Evolutionary conservation across 1,284 basidiomycete genomes (phyloP), one percentile per base, ranked within the genome.

Genomic region (Pseudozyma hubeiensis): DNA sequence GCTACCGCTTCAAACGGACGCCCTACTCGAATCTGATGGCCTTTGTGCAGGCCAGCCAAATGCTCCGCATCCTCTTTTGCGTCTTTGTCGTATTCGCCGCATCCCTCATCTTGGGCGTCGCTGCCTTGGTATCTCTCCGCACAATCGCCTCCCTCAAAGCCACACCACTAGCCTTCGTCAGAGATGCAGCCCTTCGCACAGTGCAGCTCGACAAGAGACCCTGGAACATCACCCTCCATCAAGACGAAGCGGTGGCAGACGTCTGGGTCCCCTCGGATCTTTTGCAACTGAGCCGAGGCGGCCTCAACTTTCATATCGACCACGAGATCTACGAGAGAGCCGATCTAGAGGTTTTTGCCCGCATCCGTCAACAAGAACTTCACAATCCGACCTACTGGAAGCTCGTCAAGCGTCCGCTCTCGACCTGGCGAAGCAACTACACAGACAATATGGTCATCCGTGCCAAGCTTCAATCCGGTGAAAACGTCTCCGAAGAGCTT

Each of bases 31-130:
- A 53, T n/a, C 54, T 74, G 19, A 44, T 61, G 19, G 71, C 71
- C 16, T 74, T 68, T 30, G 53, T 63, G 2, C 71, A 69, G 41
- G 57, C 61, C 24, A 74, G 65, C 43, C 65, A 74, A 40, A 55
- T 61, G 46, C 58, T 74, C 5, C 60, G 64, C n/a, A 41, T 74
- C 19, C 58, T 74, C 41, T 55, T 55, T 24, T 61, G 53, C 49
- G 63, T 65, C 40, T 24, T 65, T 2, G 43, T 54, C 52, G 43
- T 74, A 31, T 53, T 63, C 17, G 2, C 59, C 19, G 24, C 53
- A 30, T 60, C 66, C 7, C 48, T 65, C 30, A 19, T 62, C 13
- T 49, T 56, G 1, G 71, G 71, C 24, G 35, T 59, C 6, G 11
- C 63, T 9, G 44, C 51, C 7, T 41, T 59, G 11, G 13, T 55